Conservation (phyloP, 75 land plant species). For the Selaginella tamariscina region DNA sequence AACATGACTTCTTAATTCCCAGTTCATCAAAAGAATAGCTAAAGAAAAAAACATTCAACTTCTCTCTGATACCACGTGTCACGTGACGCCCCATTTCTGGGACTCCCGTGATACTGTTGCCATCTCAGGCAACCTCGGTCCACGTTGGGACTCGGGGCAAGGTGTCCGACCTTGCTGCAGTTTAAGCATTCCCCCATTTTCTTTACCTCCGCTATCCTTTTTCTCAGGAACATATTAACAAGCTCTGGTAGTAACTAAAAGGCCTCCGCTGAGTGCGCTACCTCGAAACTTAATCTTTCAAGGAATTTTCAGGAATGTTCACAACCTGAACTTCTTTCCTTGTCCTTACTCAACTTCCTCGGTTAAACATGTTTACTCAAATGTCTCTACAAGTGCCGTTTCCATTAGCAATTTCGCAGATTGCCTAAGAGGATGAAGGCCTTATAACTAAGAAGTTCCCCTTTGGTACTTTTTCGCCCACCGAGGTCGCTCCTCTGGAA, state of each 20-base stretch:
- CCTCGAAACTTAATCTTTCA: neutral
- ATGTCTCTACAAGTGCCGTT: slow-evolving; percentile 1
- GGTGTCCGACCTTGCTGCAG: no score
- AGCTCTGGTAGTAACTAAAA: neutral
- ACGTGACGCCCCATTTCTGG: neutral
- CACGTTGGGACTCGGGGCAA: neutral
- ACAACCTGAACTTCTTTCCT: neutral
- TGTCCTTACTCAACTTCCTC: neutral
- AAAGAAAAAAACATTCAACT: no score
- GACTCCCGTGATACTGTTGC: neutral
- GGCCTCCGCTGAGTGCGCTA: neutral
- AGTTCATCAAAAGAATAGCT: no score
- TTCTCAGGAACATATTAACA: no score
- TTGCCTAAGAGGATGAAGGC: neutral
- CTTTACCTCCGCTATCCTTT: no score
- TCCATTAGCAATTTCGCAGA: neutral
- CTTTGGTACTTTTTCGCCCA: neutral
- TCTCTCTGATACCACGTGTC: no score
- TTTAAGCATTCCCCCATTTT: no score
- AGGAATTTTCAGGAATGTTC: neutral
- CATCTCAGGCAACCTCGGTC: neutral
- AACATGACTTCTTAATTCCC: no score
- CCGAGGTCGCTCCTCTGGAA: neutral
- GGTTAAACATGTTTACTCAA: neutral
- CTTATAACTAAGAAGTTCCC: neutral